These are phyloP conservation scores for Phytophthora meadii DNA, from an alignment of 352 stramenopile species.

Conservation along the genomic window DNA sequence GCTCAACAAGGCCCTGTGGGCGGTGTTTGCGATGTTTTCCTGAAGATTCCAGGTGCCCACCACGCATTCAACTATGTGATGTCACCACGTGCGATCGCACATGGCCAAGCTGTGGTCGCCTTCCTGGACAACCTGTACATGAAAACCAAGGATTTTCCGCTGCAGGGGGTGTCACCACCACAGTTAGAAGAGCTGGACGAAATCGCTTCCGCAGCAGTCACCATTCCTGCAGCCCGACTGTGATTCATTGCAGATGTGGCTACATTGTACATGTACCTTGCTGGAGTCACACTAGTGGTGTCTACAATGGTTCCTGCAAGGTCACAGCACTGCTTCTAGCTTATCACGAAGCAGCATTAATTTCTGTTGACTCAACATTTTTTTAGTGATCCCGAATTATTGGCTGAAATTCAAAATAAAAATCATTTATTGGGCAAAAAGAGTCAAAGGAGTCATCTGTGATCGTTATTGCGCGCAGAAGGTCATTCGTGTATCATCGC, in stretches of 20 bases:
- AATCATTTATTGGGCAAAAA: conserved; percentile 10
- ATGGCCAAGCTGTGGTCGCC: conserved; percentile 68
- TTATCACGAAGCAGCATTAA: conserved; percentile 14
- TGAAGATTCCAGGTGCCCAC: conserved; percentile 64
- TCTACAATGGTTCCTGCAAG: too few relatives aligned
- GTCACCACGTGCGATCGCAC: conserved; percentile 70
- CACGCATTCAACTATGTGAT: conserved; percentile 83
- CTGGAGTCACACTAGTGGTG: too few relatives aligned
- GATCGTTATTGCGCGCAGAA: conserved; percentile 15
- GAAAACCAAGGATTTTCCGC: conserved; percentile 48
- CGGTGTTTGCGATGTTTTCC: conserved; percentile 65
- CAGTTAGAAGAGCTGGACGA: conserved; percentile 15
- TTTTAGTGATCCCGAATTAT: conserved; percentile 1
- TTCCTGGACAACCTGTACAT: conserved; percentile 68
- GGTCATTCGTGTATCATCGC: conserved; percentile 20
- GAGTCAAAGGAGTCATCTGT: conserved; percentile 5
- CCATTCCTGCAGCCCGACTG: conserved; percentile 7
- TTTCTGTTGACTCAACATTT: conserved; percentile 24
- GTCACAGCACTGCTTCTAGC: too few relatives aligned
- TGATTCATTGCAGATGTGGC: conserved; percentile 3
- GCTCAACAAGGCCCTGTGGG: conserved; percentile 16
- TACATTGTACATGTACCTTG: too few relatives aligned
- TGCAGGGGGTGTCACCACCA: not conserved
- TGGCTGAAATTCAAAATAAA: not conserved
- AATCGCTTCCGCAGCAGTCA: not conserved